phyloP scores from a whole-genome alignment of 2,329 filamentous ascomycete genomes.

The Corinectria fuckeliana region DNA sequence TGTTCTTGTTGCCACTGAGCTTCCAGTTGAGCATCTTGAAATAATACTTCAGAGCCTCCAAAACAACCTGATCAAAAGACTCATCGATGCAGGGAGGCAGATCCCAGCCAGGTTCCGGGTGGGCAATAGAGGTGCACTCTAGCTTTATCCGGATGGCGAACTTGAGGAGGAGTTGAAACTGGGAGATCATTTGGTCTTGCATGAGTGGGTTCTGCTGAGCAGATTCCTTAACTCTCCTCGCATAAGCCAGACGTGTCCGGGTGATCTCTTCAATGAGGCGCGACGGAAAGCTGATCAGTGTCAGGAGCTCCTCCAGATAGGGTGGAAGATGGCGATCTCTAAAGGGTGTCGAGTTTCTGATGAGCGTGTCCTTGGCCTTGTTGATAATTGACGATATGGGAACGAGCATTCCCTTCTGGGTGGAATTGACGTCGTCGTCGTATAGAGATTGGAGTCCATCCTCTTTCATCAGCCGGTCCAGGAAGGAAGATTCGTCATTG shows the following conservation, averaged over 20 bases:
- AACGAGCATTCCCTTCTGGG: conserved; percentile 77
- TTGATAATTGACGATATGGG: conserved; percentile 85
- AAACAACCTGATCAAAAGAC: conserved; percentile 87
- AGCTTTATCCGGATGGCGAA: conserved; percentile 92
- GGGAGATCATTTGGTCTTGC: conserved; percentile 96
- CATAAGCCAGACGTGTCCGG: conserved; percentile 86
- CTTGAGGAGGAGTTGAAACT: conserved; percentile 92
- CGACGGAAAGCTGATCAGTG: conserved; percentile 95
- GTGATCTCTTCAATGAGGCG: conserved; percentile 97
- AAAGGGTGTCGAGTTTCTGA: conserved; percentile 84
- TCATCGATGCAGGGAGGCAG: conserved; percentile 96
- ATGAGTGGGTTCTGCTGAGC: conserved; percentile 91
- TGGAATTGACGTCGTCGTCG: conserved; percentile 62
- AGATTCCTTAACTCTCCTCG: conserved; percentile 93
- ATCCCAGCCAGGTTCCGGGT: conserved; percentile 92
- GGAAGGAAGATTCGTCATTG: conserved; percentile 87
- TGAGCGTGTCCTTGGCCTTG: conserved; percentile 92
- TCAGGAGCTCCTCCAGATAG: conserved; percentile 95
- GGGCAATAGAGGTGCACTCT: conserved; percentile 82
- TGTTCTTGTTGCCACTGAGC: conserved; percentile 95
- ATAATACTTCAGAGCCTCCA: conserved; percentile 95
- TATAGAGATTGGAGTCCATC: conserved; percentile 93
- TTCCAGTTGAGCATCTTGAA: conserved; percentile 99
- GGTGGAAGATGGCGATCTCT: conserved; percentile 89
- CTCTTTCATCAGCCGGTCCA: conserved; percentile 94